Evolutionary conservation across 2,329 filamentous ascomycete species (phyloP).

Genomic region (Escovopsis sp.): DNA sequence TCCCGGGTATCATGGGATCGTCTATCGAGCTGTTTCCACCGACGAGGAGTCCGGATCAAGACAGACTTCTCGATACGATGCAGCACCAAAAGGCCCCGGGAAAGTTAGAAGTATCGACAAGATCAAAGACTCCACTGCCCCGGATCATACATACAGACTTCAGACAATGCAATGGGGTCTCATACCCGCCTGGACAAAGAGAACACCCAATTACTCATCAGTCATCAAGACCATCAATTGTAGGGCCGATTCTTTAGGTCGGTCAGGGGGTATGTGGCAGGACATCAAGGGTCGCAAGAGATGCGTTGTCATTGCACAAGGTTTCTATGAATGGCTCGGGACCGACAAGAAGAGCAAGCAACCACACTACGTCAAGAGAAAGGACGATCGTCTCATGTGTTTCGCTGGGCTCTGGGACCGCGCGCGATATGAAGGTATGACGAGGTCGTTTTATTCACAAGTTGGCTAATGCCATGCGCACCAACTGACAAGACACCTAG

Average conservation of each 20-base stretch:
- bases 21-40: slow-evolving; percentile 64
- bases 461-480: no score
- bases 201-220: slow-evolving; percentile 59
- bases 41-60: slow-evolving; percentile 39
- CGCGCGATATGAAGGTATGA: slow-evolving; percentile 57
- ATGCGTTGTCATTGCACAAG: slow-evolving; percentile 76
- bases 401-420: slow-evolving; percentile 89
- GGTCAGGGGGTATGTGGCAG: slow-evolving; percentile 74
- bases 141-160: slow-evolving; percentile 54
- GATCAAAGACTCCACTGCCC: not conserved
- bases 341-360: slow-evolving; percentile 61
- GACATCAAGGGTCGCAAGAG: slow-evolving; percentile 81
- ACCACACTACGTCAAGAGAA: slow-evolving; percentile 70
- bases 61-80: not conserved
- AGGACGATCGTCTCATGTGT: slow-evolving; percentile 71
- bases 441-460: no score
- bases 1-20: slow-evolving; percentile 68
- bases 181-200: slow-evolving; percentile 85
- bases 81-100: not conserved
- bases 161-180: slow-evolving; percentile 96
- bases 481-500: slow-evolving; percentile 4
- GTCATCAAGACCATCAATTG: slow-evolving; percentile 90
- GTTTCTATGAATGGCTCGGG: slow-evolving; percentile 94
- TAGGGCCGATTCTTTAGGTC: slow-evolving; percentile 68
- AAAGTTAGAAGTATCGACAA: no score